Conservation (phyloP, 176 grass and related monocot species). For the Lolium multiflorum region DNA sequence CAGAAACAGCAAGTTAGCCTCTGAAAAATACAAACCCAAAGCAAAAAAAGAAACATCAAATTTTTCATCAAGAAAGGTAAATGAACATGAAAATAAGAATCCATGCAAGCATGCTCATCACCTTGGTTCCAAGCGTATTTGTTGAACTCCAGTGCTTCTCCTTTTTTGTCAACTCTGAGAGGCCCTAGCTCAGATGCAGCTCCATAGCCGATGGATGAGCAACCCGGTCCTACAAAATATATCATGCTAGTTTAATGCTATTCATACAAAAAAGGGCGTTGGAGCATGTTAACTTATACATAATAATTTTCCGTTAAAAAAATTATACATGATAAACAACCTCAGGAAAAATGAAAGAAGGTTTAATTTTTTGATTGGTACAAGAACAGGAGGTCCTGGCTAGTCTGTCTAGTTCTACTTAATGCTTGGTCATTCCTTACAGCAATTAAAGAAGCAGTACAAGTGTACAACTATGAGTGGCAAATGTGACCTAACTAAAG, state of each 20-base stretch:
- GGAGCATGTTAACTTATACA: neutral
- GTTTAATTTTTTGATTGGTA: too few relatives aligned
- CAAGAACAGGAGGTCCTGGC: neutral
- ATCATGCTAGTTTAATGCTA: neutral
- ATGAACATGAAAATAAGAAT: slow-evolving; percentile 10
- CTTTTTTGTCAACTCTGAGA: slow-evolving; percentile 60
- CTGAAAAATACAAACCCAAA: slow-evolving; percentile 46
- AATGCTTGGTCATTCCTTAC: neutral
- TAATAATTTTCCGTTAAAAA: too few relatives aligned
- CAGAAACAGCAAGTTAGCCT: slow-evolving; percentile 86
- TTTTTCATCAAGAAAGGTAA: neutral
- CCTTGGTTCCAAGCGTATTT: slow-evolving; percentile 86
- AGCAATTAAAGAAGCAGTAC: neutral
- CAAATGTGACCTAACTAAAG: neutral
- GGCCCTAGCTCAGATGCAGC: slow-evolving; percentile 76
- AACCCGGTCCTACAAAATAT: slow-evolving; percentile 61
- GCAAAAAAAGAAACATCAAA: neutral
- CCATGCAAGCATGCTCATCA: slow-evolving; percentile 18
- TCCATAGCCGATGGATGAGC: slow-evolving; percentile 89
- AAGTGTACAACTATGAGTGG: neutral
- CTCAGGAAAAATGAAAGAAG: too few relatives aligned
- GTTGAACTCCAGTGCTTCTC: slow-evolving; percentile 69
- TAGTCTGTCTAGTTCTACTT: neutral
- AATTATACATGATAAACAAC: too few relatives aligned
- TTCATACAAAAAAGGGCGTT: neutral